phyloP scores from a whole-genome alignment of 1,139 yeast species.

The Zygosaccharomyces sapae region DNA sequence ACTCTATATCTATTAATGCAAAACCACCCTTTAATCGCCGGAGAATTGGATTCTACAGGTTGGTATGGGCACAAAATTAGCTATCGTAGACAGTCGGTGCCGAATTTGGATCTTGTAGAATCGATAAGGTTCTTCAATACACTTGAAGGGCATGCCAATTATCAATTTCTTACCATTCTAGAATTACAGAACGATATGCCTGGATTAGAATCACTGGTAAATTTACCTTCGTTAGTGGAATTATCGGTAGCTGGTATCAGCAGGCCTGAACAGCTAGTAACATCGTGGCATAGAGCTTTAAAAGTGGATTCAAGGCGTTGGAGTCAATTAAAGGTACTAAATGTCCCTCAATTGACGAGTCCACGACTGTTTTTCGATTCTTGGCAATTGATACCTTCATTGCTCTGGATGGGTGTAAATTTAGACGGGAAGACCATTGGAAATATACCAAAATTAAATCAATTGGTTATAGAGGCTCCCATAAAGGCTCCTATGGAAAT shows the following conservation, averaged over 20 bases:
- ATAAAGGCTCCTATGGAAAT: conserved; percentile 1
- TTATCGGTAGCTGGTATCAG: conserved; percentile 2
- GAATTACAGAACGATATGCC: conserved; percentile 1
- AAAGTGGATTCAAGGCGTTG: conserved; percentile 10
- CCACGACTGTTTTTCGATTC: conserved; percentile 15
- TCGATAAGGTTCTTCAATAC: conserved; percentile 8
- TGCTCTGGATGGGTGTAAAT: conserved; percentile 8
- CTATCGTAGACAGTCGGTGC: neutral
- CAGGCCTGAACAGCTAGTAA: conserved; percentile 1
- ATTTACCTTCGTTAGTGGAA: conserved; percentile 8
- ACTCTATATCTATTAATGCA: conserved; percentile 1
- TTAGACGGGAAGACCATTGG: conserved; percentile 5
- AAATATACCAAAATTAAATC: conserved; percentile 9
- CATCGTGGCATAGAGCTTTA: conserved; percentile 15
- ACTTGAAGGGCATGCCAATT: neutral
- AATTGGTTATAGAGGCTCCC: neutral
- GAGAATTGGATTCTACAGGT: neutral
- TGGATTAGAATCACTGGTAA: conserved; percentile 8
- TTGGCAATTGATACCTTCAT: conserved; percentile 12
- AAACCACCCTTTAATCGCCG: neutral
- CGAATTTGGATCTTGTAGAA: conserved; percentile 2
- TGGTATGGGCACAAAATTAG: conserved; percentile 3
- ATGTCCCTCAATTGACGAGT: conserved; percentile 14
- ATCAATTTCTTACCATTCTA: conserved; percentile 5
- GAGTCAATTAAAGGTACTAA: conserved; percentile 10